phyloP scores from a whole-genome alignment of 176 grass and related monocot species.

The Phragmites australis region DNA sequence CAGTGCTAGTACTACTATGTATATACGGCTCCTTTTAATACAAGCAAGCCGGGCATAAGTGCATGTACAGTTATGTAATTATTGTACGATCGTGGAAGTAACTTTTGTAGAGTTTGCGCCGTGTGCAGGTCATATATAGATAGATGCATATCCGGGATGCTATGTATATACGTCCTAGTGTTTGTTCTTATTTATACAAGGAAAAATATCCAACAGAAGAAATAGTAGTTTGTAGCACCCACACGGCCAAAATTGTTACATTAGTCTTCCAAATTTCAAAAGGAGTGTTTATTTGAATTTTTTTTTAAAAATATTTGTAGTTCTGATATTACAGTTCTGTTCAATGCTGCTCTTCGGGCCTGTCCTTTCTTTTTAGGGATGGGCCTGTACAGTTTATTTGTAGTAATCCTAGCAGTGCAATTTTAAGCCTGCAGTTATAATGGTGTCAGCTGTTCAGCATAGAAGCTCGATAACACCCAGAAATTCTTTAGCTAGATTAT shows the following conservation, averaged over 20 bases:
- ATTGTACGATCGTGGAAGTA: neutral
- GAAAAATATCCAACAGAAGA: neutral
- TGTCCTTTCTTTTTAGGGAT: no score
- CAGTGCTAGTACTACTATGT: neutral
- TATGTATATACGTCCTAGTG: neutral
- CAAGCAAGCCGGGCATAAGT: neutral
- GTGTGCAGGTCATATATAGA: neutral
- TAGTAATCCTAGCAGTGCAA: no score
- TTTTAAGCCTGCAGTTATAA: neutral
- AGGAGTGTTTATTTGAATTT: no score
- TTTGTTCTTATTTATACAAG: neutral
- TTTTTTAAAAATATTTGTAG: neutral
- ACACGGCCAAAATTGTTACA: no score
- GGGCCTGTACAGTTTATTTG: no score
- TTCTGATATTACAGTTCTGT: neutral
- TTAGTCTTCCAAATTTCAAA: no score
- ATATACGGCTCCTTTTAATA: neutral
- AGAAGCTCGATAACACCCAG: neutral
- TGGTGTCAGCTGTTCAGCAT: neutral
- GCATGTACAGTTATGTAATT: slow-evolving; percentile 9
- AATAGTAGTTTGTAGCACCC: neutral
- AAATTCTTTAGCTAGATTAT: neutral
- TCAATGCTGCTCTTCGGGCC: neutral
- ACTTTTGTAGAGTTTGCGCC: neutral
- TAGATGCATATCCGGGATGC: neutral